Base-by-base conservation (phyloP, 108 stramenopile species). In the Nitzschia inconspicua region DNA sequence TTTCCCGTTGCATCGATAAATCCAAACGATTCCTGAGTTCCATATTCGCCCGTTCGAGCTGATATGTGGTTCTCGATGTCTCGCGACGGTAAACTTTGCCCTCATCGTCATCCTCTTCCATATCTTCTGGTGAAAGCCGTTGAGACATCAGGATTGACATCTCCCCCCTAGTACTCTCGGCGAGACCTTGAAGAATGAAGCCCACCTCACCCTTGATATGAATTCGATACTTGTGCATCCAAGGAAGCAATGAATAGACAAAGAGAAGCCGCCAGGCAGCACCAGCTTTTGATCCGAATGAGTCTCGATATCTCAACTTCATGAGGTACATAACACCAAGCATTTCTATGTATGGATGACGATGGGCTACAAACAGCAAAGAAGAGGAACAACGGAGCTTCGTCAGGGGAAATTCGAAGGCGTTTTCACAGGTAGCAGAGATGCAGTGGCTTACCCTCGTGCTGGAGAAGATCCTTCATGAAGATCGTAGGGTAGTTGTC, bases 311-410 rank as follows among this genome's bases (percentile, higher is more conserved):
- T 35, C 60, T 41, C 23, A 85, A 36, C 48, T 77, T 83, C 80
- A 84, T 73, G 57, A 89, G 47, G 60, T 89, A 89, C 51, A 85
- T 82, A 6, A 27, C 36, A 2, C 75, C 71, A 10, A 89, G 52
- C 9, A 66, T 47, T 36, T 89, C 87, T 10, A 85, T 55, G 34
- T 70, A 85, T 6, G 83, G 87, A 70, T 89, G 87, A 8, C 78
- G 66, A 50, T 86, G 85, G 3, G 85, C 82, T 47, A n/a, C n/a
- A n/a, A n/a, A n/a, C n/a, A n/a, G n/a, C n/a, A 47, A 47, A 47
- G n/a, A n/a, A 47, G 20, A 47, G 8, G n/a, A 8, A 47, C 46
- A 16, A 47, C 46, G 9, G 46, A 8, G 46, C n/a, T n/a, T 47
- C 46, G 46, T 16, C n/a, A 47, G n/a, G 20, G 46, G 18, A 8